Conservation (phyloP, 1,284 basidiomycete species). For the Cystobasidiaceae sp. region DNA sequence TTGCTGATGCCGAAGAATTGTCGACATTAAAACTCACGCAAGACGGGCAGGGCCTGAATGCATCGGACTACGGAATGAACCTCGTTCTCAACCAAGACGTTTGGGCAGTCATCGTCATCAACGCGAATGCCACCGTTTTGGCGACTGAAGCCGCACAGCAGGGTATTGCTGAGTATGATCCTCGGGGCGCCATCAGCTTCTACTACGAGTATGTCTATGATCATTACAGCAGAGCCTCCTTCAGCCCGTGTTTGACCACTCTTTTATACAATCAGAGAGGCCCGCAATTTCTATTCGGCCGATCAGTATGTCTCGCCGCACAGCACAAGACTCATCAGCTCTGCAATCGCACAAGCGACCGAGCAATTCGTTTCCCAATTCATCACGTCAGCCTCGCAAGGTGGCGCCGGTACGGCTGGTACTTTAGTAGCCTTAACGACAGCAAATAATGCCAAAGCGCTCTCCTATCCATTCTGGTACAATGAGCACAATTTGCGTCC, state of each 20-base stretch:
- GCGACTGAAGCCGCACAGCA: conserved; percentile 39
- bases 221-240: background rate
- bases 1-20: conserved; percentile 20
- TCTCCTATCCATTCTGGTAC: conserved; percentile 38
- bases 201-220: conserved; percentile 34
- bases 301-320: conserved; percentile 44
- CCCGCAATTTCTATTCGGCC: conserved; percentile 44
- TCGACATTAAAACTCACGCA: conserved; percentile 10
- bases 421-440: conserved; percentile 34
- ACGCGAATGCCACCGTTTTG: conserved; percentile 44
- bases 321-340: conserved; percentile 35
- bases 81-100: conserved; percentile 43
- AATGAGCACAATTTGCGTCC: conserved; percentile 43
- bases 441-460: conserved; percentile 22
- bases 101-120: conserved; percentile 44
- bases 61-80: conserved; percentile 40
- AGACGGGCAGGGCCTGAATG: conserved; percentile 27
- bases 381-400: conserved; percentile 35
- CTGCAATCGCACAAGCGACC: conserved; percentile 36
- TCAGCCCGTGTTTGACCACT: background rate
- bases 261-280: conserved; percentile 33
- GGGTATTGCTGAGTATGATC: conserved; percentile 37
- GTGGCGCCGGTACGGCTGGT: conserved; percentile 35
- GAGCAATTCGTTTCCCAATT: conserved; percentile 37
- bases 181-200: conserved; percentile 42